These are phyloP conservation scores for Fragaria iinumae DNA, from an alignment of 306 rosid genomes.

Conservation along the genomic window DNA sequence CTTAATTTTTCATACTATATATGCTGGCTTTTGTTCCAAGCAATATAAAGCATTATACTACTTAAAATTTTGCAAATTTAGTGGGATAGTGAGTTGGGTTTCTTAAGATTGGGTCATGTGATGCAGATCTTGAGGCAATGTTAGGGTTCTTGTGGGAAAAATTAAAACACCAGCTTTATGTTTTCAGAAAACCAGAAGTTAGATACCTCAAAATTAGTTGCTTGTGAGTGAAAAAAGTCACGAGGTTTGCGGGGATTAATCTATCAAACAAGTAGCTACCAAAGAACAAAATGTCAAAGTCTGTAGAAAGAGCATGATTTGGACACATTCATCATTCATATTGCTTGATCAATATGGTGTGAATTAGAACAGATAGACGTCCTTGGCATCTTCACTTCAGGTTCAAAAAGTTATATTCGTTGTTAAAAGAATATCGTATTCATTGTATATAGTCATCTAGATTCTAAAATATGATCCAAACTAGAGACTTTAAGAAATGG, in stretches of 20 bases:
- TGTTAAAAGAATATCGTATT: not conserved
- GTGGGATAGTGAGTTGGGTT: slow-evolving; percentile 27
- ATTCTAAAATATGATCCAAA: not conserved
- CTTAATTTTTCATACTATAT: not conserved
- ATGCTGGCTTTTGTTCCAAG: slow-evolving; percentile 45
- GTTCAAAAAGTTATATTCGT: not conserved
- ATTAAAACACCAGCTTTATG: not conserved
- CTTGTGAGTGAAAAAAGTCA: not conserved
- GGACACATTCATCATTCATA: not conserved
- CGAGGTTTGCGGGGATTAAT: not conserved
- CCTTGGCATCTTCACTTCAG: not conserved
- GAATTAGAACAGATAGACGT: not conserved
- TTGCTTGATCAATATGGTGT: not conserved
- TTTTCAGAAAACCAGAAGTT: not conserved
- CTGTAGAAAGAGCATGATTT: not conserved
- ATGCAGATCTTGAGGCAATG: slow-evolving; percentile 19
- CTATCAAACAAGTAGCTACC: not conserved
- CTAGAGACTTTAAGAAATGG: not conserved
- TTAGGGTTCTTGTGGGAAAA: not conserved
- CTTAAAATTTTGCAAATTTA: slow-evolving; percentile 8
- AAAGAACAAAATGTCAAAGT: slow-evolving; percentile 6
- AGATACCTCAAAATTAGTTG: not conserved
- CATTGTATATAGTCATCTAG: not conserved
- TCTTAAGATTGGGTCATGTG: slow-evolving; percentile 35
- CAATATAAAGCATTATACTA: slow-evolving; percentile 18